phyloP scores from a whole-genome alignment of 371 early-diverging fungal genomes.

The Circinella umbellata region DNA sequence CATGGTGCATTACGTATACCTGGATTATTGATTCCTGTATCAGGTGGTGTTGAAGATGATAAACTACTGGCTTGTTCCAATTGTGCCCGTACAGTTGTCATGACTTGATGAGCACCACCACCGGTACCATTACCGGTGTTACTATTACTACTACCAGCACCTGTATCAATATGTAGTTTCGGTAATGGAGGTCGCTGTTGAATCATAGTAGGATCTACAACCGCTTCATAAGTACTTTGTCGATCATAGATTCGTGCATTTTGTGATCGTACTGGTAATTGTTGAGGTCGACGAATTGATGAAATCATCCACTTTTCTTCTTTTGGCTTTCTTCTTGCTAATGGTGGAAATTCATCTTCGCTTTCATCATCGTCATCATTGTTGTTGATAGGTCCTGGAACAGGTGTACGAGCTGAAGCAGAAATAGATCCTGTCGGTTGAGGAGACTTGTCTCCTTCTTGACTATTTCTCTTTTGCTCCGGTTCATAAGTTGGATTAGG shows the following conservation, averaged over 20 bases:
- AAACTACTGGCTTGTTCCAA: constrained; percentile 10
- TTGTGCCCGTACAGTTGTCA: constrained; percentile 18
- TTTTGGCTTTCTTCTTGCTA: constrained; percentile 14
- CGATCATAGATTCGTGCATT: constrained; percentile 28
- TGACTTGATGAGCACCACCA: constrained; percentile 2
- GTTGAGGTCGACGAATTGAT: constrained; percentile 26
- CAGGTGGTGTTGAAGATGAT: constrained; percentile 13
- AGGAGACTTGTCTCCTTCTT: neutral
- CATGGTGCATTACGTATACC: constrained; percentile 21
- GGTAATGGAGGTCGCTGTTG: neutral
- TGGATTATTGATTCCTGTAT: neutral
- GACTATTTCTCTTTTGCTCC: neutral
- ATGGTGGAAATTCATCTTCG: constrained; percentile 19
- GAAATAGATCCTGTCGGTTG: constrained; percentile 7
- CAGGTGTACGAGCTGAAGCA: neutral
- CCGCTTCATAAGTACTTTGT: constrained; percentile 6
- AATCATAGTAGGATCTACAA: neutral
- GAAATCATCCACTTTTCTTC: constrained; percentile 33
- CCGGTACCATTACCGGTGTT: too few species aligned
- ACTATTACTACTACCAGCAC: neutral
- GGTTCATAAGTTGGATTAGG: constrained; percentile 20
- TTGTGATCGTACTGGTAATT: constrained; percentile 22
- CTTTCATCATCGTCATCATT: constrained; percentile 15
- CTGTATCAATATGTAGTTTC: constrained; percentile 1
- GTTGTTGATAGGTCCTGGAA: neutral